Percentiles rank a stretch among this genome's conserved stretches.
These are phyloP conservation scores for Lentinula sp. DNA, from an alignment of 768 basidiomycete species.

Conservation along the genomic window DNA sequence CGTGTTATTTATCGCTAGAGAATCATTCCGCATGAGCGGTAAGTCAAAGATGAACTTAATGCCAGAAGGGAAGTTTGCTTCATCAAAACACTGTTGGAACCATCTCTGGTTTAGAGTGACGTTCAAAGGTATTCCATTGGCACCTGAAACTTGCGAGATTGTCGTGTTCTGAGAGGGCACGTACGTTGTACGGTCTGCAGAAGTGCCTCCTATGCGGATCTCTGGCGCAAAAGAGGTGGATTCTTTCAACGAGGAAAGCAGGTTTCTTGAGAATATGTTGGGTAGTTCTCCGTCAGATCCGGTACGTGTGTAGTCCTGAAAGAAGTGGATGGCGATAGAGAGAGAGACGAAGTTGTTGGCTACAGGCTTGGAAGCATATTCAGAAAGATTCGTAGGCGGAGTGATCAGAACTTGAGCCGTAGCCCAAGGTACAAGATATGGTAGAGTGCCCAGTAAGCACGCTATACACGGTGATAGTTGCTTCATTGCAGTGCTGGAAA, in stretches of 20 bases:
- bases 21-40: constrained; percentile 2
- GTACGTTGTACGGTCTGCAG: constrained; percentile 2
- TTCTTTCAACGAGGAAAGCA: background rate
- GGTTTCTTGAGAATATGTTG: background rate
- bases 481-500: background rate
- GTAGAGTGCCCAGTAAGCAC: no score
- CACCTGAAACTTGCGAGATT: background rate
- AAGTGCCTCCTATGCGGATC: constrained; percentile 3
- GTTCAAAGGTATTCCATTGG: constrained; percentile 1
- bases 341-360: constrained; percentile 3
- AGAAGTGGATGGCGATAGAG: constrained; percentile 2
- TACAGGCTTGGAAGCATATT: background rate
- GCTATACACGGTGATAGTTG: background rate
- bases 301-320: background rate
- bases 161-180: background rate
- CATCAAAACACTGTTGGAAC: background rate
- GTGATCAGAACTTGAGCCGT: background rate
- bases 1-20: background rate
- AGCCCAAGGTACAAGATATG: background rate
- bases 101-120: background rate
- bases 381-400: background rate
- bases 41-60: constrained; percentile 2
- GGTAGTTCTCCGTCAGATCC: background rate
- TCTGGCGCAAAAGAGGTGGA: background rate
- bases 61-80: background rate